Evolutionary conservation across 1,139 yeast genomes (phyloP).

Genomic region (Yamadazyma aaseri): DNA sequence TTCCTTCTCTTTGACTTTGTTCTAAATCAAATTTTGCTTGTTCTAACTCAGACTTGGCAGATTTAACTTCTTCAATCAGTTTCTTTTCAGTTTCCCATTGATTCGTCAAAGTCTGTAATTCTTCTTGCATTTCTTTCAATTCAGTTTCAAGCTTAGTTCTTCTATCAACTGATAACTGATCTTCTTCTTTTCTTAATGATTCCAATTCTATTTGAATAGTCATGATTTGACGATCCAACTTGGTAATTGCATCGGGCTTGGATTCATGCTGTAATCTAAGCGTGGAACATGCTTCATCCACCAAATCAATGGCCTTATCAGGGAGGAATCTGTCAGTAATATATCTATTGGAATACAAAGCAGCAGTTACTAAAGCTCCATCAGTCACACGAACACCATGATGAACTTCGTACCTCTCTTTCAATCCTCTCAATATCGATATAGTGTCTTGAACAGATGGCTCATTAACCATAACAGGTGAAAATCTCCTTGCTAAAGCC

Average conservation of each 20-base stretch:
- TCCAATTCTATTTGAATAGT: constrained; percentile 93
- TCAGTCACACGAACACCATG: constrained; percentile 98
- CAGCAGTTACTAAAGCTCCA: constrained; percentile 91
- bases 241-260: constrained; percentile 91
- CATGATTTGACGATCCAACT: constrained; percentile 85
- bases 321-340: constrained; percentile 91
- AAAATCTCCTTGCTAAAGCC: constrained; percentile 88
- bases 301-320: constrained; percentile 93
- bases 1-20: constrained; percentile 77
- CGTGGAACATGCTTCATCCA: constrained; percentile 97
- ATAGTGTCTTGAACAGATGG: constrained; percentile 94
- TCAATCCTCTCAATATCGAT: constrained; percentile 87
- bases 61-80: constrained; percentile 72
- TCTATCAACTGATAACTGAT: constrained; percentile 77
- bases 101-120: constrained; percentile 65
- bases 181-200: constrained; percentile 89
- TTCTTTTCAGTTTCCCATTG: constrained; percentile 84
- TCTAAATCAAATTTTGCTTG: constrained; percentile 82
- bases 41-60: constrained; percentile 79
- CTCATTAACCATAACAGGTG: constrained; percentile 81
- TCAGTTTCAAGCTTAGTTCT: constrained; percentile 63
- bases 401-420: constrained; percentile 93
- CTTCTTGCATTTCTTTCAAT: constrained; percentile 59
- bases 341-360: constrained; percentile 84
- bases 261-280: constrained; percentile 93